These are phyloP conservation scores for Cymbopogon citratus DNA, from an alignment of 176 grass and related monocot species.

Conservation along the genomic window DNA sequence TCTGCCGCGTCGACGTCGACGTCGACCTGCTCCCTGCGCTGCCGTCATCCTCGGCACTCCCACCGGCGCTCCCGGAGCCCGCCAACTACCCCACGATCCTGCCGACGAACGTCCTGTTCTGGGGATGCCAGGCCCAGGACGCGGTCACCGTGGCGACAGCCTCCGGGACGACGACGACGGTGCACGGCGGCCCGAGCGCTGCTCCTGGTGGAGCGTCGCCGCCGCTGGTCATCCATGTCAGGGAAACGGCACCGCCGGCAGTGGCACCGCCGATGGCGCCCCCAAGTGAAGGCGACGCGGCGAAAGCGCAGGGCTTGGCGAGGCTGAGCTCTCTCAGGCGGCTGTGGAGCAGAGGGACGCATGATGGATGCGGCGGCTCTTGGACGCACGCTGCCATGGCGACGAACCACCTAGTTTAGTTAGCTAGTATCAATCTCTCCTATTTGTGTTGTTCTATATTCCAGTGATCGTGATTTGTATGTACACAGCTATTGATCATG, in stretches of 20 bases:
- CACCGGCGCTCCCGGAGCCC: conserved; percentile 51
- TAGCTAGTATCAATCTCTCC: too few species aligned
- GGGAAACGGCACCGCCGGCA: conserved; percentile 24
- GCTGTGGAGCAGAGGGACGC: conserved; percentile 30
- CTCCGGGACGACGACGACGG: neutral
- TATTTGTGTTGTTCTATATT: too few species aligned
- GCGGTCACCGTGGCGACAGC: neutral
- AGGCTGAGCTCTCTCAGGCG: conserved; percentile 29
- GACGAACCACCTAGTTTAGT: neutral
- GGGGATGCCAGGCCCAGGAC: conserved; percentile 30
- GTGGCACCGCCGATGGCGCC: neutral
- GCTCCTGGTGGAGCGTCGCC: conserved; percentile 15
- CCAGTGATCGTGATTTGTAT: too few species aligned
- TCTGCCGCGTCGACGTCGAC: conserved; percentile 59
- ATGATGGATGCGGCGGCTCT: conserved; percentile 19
- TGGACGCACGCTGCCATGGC: neutral
- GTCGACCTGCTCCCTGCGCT: conserved; percentile 26
- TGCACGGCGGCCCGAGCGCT: neutral
- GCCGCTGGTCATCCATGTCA: conserved; percentile 47
- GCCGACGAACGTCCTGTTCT: conserved; percentile 61
- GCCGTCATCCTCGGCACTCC: conserved; percentile 32
- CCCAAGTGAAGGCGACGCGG: neutral
- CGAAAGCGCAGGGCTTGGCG: neutral
- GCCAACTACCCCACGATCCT: conserved; percentile 43
- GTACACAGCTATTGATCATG: too few species aligned